These are phyloP conservation scores for Trichoderma semiorbis DNA, from an alignment of 2,329 filamentous ascomycete genomes.

Conservation along the genomic window DNA sequence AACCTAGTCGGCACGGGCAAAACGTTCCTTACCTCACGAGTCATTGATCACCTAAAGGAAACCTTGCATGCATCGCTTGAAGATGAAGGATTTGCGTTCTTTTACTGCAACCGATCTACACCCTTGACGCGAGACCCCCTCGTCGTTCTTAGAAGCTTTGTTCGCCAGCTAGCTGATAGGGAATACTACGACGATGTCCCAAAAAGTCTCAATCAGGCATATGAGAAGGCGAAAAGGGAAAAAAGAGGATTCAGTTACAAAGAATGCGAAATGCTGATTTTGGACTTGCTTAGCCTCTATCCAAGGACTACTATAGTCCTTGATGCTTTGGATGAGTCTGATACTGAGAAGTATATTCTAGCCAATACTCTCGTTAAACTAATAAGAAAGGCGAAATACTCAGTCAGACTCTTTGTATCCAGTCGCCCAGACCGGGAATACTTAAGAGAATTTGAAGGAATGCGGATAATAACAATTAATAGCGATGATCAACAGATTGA, in stretches of 20 bases:
- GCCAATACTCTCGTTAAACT: conserved; percentile 18
- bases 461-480: conserved; percentile 14
- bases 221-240: not conserved
- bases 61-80: not conserved
- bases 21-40: conserved; percentile 13
- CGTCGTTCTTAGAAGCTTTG: conserved; percentile 18
- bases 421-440: conserved; percentile 21
- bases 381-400: conserved; percentile 1
- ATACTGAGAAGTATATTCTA: conserved; percentile 8
- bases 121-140: conserved; percentile 15
- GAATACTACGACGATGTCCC: not conserved
- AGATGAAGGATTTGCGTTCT: conserved; percentile 21
- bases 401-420: conserved; percentile 23
- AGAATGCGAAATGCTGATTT: conserved; percentile 18
- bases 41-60: not conserved
- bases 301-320: conserved; percentile 18
- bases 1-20: conserved; percentile 16
- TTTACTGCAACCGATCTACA: conserved; percentile 21
- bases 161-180: conserved; percentile 19
- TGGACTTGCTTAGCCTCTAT: conserved; percentile 16
- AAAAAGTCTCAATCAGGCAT: not conserved
- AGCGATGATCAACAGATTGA: conserved; percentile 19
- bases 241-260: not conserved
- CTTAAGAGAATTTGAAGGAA: conserved; percentile 2
- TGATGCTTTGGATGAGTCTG: conserved; percentile 22